These are phyloP conservation scores for Geotrichum candidum DNA, from an alignment of 1,139 yeast species.

Conservation along the genomic window DNA sequence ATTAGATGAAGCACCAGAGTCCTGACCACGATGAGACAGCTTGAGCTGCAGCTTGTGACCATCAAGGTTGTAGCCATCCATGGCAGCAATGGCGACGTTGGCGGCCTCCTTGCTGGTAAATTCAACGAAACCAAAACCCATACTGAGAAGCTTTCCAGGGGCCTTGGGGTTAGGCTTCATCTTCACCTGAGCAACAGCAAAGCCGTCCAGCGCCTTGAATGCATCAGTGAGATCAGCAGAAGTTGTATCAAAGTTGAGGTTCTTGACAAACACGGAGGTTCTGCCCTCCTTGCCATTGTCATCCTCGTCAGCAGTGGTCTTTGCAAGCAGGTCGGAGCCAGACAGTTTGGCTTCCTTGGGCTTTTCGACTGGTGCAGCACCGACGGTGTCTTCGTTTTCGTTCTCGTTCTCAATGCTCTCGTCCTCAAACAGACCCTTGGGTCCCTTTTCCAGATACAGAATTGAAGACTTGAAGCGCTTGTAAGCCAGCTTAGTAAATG, in stretches of 20 bases:
- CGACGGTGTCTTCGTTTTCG: constrained; percentile 38
- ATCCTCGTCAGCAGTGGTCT: constrained; percentile 38
- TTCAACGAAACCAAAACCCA: constrained; percentile 98
- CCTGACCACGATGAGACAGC: constrained; percentile 66
- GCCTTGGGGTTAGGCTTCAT: constrained; percentile 84
- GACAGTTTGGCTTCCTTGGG: constrained; percentile 33
- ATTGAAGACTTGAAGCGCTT: constrained; percentile 82
- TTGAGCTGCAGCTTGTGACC: constrained; percentile 89
- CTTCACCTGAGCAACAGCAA: constrained; percentile 74
- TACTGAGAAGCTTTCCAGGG: constrained; percentile 59
- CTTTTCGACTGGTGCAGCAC: constrained; percentile 24
- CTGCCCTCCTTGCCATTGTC: constrained; percentile 55
- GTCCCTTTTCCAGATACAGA: constrained; percentile 89
- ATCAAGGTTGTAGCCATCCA: constrained; percentile 76
- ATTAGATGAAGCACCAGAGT: constrained; percentile 19
- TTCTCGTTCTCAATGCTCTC: constrained; percentile 36
- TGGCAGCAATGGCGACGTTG: constrained; percentile 58
- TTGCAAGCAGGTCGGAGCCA: constrained; percentile 30
- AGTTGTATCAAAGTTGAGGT: constrained; percentile 80
- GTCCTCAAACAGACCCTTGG: constrained; percentile 62
- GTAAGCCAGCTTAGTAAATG: constrained; percentile 81
- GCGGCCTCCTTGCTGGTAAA: constrained; percentile 78
- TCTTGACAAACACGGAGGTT: constrained; percentile 83
- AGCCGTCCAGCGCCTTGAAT: constrained; percentile 66
- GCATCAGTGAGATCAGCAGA: constrained; percentile 49